These are phyloP conservation scores for Primulina tabacum DNA, from an alignment of 257 asterid species.

Conservation along the genomic window DNA sequence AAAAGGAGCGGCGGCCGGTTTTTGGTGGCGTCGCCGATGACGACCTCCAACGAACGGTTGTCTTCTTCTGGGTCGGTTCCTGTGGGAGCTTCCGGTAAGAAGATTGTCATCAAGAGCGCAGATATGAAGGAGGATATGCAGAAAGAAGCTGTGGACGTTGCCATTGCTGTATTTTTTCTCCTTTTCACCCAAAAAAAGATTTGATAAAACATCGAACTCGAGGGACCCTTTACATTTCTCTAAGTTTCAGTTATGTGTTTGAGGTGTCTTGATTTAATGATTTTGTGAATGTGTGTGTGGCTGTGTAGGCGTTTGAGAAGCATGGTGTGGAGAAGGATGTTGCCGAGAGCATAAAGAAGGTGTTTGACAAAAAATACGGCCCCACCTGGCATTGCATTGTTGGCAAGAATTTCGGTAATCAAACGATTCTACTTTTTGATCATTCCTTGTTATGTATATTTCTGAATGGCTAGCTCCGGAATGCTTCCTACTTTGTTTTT, in stretches of 20 bases:
- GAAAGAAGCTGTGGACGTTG: conserved; percentile 90
- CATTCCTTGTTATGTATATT: neutral
- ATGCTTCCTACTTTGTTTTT: neutral
- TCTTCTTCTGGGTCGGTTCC: conserved; percentile 46
- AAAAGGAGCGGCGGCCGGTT: neutral
- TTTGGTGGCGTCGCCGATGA: neutral
- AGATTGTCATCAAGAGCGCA: conserved; percentile 79
- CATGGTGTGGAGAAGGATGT: conserved; percentile 87
- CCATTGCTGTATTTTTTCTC: conserved; percentile 60
- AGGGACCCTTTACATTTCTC: neutral
- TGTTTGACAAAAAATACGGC: conserved; percentile 86
- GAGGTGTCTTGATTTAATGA: neutral
- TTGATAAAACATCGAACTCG: neutral
- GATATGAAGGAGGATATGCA: conserved; percentile 95
- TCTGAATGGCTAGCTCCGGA: neutral
- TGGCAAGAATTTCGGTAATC: conserved; percentile 93
- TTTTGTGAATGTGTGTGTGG: neutral
- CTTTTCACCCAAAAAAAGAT: conserved; percentile 1
- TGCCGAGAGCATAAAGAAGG: conserved; percentile 91
- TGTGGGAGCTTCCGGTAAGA: conserved; percentile 37
- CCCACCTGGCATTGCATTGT: conserved; percentile 99
- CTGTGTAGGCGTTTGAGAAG: conserved; percentile 82
- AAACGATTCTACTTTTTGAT: neutral
- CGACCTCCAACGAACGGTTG: conserved; percentile 53
- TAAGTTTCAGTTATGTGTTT: neutral